phyloP scores from a whole-genome alignment of 345 rosid species.

The Sonneratia alba region DNA sequence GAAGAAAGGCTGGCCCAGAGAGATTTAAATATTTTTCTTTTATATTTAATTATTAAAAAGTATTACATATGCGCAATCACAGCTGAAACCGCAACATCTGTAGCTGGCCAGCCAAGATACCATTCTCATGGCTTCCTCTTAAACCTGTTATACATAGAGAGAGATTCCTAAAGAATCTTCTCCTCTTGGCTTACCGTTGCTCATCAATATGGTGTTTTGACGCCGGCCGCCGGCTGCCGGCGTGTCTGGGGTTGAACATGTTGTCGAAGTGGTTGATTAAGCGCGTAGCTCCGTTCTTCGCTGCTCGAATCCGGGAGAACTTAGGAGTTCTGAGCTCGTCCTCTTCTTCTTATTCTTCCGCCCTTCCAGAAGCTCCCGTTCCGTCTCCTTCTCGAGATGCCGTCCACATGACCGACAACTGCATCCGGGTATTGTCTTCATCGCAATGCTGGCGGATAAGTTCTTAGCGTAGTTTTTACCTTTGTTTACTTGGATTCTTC shows the following conservation, averaged over 20 bases:
- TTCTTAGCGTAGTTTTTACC: too few relatives aligned
- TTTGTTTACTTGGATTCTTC: background rate
- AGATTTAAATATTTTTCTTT: too few relatives aligned
- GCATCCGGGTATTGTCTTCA: conserved; percentile 43
- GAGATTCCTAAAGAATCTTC: background rate
- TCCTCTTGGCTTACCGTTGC: background rate
- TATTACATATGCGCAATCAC: too few relatives aligned
- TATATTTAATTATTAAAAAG: too few relatives aligned
- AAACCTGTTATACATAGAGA: background rate
- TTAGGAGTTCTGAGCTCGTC: conserved; percentile 38
- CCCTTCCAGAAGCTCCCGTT: conserved; percentile 34
- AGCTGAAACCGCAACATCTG: background rate
- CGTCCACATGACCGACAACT: conserved; percentile 51
- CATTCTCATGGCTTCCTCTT: conserved; percentile 1
- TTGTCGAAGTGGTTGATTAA: conserved; percentile 53
- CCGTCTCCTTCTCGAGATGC: conserved; percentile 30
- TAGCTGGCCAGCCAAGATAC: background rate
- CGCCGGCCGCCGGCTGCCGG: too few relatives aligned
- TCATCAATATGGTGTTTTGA: background rate
- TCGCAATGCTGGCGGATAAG: background rate
- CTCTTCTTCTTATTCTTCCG: conserved; percentile 30
- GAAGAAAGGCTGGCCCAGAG: too few relatives aligned
- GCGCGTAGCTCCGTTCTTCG: conserved; percentile 37
- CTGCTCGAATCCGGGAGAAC: conserved; percentile 50
- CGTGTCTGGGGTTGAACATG: background rate